Evolutionary conservation across 2,329 filamentous ascomycete species (phyloP).

Genomic region (Apiospora pterosperma): DNA sequence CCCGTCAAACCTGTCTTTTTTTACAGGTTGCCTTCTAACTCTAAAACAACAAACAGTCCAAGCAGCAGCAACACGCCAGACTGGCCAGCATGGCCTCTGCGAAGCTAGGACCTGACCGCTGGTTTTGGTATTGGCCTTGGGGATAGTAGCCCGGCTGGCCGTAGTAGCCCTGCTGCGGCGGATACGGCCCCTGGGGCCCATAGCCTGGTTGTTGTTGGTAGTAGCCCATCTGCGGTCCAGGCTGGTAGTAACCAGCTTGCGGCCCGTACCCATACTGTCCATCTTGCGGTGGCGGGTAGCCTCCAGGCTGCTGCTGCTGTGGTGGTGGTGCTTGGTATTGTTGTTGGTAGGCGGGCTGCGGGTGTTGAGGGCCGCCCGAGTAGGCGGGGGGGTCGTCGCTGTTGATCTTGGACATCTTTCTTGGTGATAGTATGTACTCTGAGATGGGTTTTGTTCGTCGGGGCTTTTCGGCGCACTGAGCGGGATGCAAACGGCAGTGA

Average conservation of each 20-base stretch:
- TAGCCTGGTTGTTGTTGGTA: conserved; percentile 33
- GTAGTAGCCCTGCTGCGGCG: conserved; percentile 10
- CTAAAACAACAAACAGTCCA: conserved; percentile 53
- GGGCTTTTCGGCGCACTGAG: not conserved
- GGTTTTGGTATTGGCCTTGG: conserved; percentile 23
- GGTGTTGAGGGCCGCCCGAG: conserved; percentile 36
- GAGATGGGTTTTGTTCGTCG: conserved; percentile 4
- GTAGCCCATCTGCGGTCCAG: conserved; percentile 41
- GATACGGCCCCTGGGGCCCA: conserved; percentile 32
- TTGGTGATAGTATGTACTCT: not conserved
- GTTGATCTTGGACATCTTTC: conserved; percentile 40
- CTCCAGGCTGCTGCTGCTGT: conserved; percentile 7
- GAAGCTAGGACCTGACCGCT: conserved; percentile 16
- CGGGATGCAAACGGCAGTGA: not conserved
- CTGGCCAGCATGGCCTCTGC: conserved; percentile 46
- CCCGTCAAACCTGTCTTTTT: not conserved
- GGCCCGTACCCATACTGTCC: conserved; percentile 1
- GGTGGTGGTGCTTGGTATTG: conserved; percentile 15
- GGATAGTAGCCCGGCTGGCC: conserved; percentile 21
- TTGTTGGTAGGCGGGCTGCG: conserved; percentile 39
- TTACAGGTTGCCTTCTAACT: not conserved
- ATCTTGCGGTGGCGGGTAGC: not conserved
- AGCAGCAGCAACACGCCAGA: conserved; percentile 56
- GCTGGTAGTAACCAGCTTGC: conserved; percentile 34
- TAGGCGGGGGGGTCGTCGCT: conserved; percentile 48